These are phyloP conservation scores for Termitomyces eurrhizus DNA, from an alignment of 768 basidiomycete species.

Conservation along the genomic window DNA sequence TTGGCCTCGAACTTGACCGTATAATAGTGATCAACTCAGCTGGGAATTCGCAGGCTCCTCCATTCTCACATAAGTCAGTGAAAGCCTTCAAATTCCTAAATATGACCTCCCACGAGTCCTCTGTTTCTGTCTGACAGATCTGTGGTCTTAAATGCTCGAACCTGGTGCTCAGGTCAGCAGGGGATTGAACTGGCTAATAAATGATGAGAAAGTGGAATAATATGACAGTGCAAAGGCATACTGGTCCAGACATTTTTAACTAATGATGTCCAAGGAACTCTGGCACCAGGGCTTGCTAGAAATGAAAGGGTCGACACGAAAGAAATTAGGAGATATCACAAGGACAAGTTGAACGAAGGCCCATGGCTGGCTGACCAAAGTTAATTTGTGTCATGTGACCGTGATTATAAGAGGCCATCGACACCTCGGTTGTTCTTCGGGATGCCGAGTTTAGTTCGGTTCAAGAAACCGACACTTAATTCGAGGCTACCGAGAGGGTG, in stretches of 20 bases:
- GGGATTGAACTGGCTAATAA: slow-evolving; percentile 8
- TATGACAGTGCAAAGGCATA: slow-evolving; percentile 1
- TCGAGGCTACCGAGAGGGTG: no score
- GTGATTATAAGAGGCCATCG: neutral
- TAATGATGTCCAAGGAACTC: neutral
- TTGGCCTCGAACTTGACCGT: slow-evolving; percentile 15
- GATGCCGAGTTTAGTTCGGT: no score
- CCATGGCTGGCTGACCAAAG: neutral
- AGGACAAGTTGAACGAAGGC: neutral
- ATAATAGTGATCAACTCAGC: slow-evolving; percentile 13
- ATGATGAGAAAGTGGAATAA: neutral
- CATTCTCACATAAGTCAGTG: slow-evolving; percentile 11
- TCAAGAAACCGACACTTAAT: no score
- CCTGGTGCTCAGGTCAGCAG: slow-evolving; percentile 9
- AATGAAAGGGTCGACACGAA: neutral
- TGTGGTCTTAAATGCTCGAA: slow-evolving; percentile 9
- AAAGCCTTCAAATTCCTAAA: slow-evolving; percentile 10
- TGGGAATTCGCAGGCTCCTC: slow-evolving; percentile 16
- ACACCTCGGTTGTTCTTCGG: no score
- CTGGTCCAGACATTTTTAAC: slow-evolving; percentile 1
- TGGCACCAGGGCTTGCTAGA: neutral
- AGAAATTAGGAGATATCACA: neutral
- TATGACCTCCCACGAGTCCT: slow-evolving; percentile 19
- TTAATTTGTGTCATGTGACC: slow-evolving; percentile 12
- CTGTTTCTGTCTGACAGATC: slow-evolving; percentile 16